A percentile compares a stretch with the other conserved stretches of the same genome.
phyloP scores from a whole-genome alignment of 2,329 filamentous ascomycete genomes.

The Ophiocordyceps unilateralis region DNA sequence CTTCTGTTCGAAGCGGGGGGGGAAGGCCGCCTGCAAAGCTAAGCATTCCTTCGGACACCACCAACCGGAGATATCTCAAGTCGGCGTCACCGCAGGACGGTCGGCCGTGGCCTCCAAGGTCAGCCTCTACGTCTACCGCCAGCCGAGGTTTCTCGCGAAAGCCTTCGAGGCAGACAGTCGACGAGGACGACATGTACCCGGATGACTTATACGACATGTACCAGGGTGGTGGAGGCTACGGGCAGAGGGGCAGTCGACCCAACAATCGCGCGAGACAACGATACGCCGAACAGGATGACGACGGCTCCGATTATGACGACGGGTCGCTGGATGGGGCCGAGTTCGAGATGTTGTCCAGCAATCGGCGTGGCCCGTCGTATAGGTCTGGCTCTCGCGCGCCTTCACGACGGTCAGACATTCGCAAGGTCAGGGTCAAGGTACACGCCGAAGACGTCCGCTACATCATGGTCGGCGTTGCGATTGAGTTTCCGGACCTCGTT shows the following conservation, averaged over 20 bases:
- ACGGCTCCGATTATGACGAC: conserved; percentile 57
- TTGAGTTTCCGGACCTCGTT: conserved; percentile 62
- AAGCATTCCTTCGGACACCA: conserved; percentile 36
- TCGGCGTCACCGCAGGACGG: conserved; percentile 26
- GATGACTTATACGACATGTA: conserved; percentile 56
- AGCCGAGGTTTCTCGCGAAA: conserved; percentile 22
- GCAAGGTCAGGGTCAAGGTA: conserved; percentile 79
- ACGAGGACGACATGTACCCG: conserved; percentile 44
- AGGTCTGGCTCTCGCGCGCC: conserved; percentile 32
- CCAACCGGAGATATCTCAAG: conserved; percentile 38
- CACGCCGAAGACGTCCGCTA: conserved; percentile 84
- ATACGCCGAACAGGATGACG: conserved; percentile 67
- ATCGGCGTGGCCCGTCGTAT: conserved; percentile 26
- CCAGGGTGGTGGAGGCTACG: conserved; percentile 20
- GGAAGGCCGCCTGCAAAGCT: conserved; percentile 46
- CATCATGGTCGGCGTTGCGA: conserved; percentile 61
- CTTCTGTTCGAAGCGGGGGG: conserved; percentile 43
- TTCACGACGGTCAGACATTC: conserved; percentile 47
- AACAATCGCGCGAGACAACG: conserved; percentile 22
- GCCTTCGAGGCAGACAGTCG: conserved; percentile 19
- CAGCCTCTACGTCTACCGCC: conserved; percentile 25
- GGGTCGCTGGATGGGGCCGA: conserved; percentile 57
- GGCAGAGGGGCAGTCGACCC: conserved; percentile 16
- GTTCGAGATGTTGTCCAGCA: conserved; percentile 58
- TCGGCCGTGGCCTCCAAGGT: conserved; percentile 20